Conservation (phyloP, 208 protist species). For the Acanthamoeba healyi region DNA sequence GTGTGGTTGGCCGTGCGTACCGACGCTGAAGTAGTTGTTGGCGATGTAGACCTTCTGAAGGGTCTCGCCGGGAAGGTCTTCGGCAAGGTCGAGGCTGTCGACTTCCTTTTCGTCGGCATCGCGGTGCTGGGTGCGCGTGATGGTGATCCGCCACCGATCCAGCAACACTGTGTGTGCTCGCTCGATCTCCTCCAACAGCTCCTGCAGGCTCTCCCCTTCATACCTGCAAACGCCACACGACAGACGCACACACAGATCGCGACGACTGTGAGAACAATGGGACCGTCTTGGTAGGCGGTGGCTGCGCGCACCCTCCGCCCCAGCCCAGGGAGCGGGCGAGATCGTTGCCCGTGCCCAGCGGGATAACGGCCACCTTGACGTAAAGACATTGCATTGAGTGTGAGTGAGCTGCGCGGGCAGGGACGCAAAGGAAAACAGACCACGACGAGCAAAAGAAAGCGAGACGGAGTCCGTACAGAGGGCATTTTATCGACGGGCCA, state of each 20-base stretch:
- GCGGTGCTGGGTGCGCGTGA: not conserved
- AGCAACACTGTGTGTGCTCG: slow-evolving; percentile 68
- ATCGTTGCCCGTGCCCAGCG: slow-evolving; percentile 92
- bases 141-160: slow-evolving; percentile 77
- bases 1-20: too few relatives aligned
- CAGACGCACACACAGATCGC: too few relatives aligned
- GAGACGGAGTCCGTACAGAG: too few relatives aligned
- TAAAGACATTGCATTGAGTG: too few relatives aligned
- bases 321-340: slow-evolving; percentile 89
- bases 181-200: slow-evolving; percentile 78
- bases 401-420: too few relatives aligned
- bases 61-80: not conserved
- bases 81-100: not conserved
- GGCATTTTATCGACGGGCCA: not conserved
- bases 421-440: too few relatives aligned
- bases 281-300: too few relatives aligned
- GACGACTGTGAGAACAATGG: too few relatives aligned
- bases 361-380: slow-evolving; percentile 73
- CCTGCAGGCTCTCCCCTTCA: slow-evolving; percentile 69
- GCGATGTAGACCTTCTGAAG: slow-evolving; percentile 68
- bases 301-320: too few relatives aligned
- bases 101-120: not conserved
- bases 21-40: slow-evolving; percentile 88
- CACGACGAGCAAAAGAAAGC: too few relatives aligned
- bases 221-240: too few relatives aligned